Conservation (phyloP, 2,329 filamentous ascomycete genomes). For the Fusarium tuaranense region DNA sequence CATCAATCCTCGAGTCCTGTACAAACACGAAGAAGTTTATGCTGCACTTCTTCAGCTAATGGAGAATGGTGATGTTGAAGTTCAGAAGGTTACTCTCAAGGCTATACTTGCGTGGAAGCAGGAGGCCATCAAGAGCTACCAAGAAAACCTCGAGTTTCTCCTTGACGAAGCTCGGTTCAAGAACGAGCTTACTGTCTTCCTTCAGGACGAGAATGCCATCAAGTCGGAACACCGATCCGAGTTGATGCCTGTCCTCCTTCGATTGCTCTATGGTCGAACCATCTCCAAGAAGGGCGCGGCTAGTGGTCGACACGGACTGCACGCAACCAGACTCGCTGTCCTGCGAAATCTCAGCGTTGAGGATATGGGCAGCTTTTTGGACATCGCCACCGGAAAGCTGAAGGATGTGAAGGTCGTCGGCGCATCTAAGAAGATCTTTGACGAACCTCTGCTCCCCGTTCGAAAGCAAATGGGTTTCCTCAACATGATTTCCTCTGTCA, state of each 20-base stretch:
- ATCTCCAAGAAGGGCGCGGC: conserved; percentile 83
- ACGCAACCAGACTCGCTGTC: conserved; percentile 83
- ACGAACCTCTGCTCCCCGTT: conserved; percentile 69
- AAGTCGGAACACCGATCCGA: conserved; percentile 77
- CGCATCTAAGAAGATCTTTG: conserved; percentile 64
- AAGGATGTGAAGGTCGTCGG: conserved; percentile 70
- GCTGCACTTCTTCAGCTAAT: conserved; percentile 79
- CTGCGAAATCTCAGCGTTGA: conserved; percentile 80
- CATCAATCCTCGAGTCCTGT: conserved; percentile 86
- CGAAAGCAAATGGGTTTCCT: conserved; percentile 91
- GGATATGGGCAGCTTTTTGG: conserved; percentile 84
- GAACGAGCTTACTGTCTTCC: conserved; percentile 91
- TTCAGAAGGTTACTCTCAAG: conserved; percentile 87
- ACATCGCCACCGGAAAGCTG: conserved; percentile 82
- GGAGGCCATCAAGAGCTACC: conserved; percentile 78
- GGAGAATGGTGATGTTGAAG: conserved; percentile 88
- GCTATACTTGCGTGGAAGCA: conserved; percentile 92
- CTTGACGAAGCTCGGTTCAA: conserved; percentile 93
- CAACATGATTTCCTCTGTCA: conserved; percentile 89
- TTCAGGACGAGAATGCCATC: conserved; percentile 81
- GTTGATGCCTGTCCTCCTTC: conserved; percentile 87
- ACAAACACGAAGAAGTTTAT: conserved; percentile 81
- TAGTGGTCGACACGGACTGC: conserved; percentile 83
- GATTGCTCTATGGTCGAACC: conserved; percentile 88
- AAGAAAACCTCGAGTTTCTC: conserved; percentile 86